Conservation (phyloP, 2,329 filamentous ascomycete species). For the Pochonia chlamydosporia region DNA sequence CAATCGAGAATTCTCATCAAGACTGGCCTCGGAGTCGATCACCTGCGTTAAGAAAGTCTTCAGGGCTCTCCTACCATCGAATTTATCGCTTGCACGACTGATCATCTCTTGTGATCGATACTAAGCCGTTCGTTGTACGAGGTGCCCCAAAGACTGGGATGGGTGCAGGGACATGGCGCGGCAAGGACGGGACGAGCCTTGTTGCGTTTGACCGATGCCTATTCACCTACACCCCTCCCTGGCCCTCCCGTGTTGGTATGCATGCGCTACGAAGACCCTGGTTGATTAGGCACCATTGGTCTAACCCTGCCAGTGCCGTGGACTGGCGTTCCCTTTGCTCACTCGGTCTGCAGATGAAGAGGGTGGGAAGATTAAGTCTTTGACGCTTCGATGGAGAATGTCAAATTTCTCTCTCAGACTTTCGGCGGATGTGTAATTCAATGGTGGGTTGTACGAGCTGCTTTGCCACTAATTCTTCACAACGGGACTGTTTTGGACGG, state of each 20-base stretch:
- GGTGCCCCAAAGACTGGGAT: background rate
- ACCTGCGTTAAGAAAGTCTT: too few species aligned
- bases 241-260: background rate
- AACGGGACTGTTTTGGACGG: background rate
- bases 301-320: background rate
- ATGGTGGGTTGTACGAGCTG: background rate
- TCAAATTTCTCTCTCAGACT: background rate
- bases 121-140: background rate
- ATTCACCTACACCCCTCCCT: background rate
- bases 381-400: background rate
- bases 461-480: background rate
- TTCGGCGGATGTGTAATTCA: background rate
- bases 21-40: too few species aligned
- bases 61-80: too few species aligned
- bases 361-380: background rate
- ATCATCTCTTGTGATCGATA: too few species aligned
- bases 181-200: conserved; percentile 30
- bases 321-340: background rate
- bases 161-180: conserved; percentile 13
- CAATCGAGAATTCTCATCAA: too few species aligned
- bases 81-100: too few species aligned
- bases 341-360: background rate
- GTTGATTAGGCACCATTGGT: background rate
- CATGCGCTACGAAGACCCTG: background rate
- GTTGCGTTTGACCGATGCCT: conserved; percentile 13